Evolutionary conservation across 2,329 filamentous ascomycete species (phyloP).

Genomic region (Colletotrichum plurivorum): DNA sequence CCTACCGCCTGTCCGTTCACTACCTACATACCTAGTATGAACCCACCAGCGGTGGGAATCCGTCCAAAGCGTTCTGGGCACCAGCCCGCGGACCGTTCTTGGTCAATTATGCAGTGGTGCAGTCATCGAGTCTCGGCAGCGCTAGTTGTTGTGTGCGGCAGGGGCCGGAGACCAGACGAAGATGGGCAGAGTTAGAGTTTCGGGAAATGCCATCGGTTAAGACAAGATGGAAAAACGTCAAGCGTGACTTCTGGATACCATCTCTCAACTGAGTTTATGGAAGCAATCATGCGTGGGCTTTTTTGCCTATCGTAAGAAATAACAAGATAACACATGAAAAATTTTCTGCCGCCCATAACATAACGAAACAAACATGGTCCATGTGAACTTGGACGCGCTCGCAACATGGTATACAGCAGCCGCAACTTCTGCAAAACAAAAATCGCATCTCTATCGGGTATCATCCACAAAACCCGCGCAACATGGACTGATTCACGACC

Average conservation of each 20-base stretch:
- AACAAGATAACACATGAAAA: neutral
- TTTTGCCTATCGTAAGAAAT: no score
- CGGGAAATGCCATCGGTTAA: constrained; percentile 6
- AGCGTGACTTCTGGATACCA: no score
- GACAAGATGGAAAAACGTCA: neutral
- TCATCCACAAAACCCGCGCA: constrained; percentile 21
- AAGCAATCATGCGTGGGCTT: no score
- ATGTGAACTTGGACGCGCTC: neutral
- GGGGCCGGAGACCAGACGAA: constrained; percentile 2
- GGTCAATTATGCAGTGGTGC: constrained; percentile 4
- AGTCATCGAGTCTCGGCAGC: neutral
- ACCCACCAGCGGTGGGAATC: no score
- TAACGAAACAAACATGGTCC: neutral
- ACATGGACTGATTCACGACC: neutral
- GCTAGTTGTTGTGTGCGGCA: neutral
- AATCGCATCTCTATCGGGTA: constrained; percentile 22
- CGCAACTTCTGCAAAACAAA: neutral
- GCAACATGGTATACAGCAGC: constrained; percentile 6
- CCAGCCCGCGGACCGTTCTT: constrained; percentile 3
- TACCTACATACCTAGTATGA: no score
- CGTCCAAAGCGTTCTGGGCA: no score
- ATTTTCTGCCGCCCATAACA: neutral
- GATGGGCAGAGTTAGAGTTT: constrained; percentile 14
- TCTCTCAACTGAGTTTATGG: no score
- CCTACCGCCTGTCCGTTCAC: no score